Evolutionary conservation across 78 protist species (phyloP).

Genomic region (Guillardia theta): DNA sequence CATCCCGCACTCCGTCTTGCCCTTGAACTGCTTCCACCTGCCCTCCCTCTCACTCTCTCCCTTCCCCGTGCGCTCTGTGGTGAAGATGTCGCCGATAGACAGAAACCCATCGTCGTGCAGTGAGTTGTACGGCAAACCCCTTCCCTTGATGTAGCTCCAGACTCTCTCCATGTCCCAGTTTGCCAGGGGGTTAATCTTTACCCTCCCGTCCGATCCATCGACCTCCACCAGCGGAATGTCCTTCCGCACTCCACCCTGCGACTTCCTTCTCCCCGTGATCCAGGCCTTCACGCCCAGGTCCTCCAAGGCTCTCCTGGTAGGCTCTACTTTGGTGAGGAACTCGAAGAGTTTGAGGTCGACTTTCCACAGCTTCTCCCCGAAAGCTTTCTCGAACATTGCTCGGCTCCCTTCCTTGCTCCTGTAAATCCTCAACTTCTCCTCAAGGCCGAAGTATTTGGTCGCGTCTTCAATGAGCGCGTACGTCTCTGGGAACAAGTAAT

Average conservation of each 20-base stretch:
- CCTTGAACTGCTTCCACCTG: background rate
- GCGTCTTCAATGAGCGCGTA: background rate
- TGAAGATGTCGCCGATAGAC: background rate
- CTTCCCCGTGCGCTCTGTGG: background rate
- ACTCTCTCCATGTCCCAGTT: background rate
- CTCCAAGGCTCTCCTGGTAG: background rate
- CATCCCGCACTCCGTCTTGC: background rate
- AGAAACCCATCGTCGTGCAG: background rate
- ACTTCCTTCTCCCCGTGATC: slow-evolving; percentile 2
- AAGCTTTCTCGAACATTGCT: too few relatives aligned
- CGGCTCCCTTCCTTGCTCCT: too few relatives aligned
- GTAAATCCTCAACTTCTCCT: too few relatives aligned
- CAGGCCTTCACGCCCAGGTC: background rate
- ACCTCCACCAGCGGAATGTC: background rate
- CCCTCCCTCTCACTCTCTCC: background rate
- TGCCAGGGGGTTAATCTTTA: slow-evolving; percentile 20
- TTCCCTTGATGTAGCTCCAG: background rate
- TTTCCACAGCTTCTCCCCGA: background rate
- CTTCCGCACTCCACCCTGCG: slow-evolving; percentile 31
- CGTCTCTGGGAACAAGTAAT: background rate
- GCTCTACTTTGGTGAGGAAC: slow-evolving; percentile 13
- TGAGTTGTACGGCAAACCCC: background rate
- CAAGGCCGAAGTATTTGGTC: background rate
- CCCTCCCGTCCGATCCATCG: background rate
- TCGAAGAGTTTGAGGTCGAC: background rate